A percentile compares a stretch with the other conserved stretches of the same genome.
These are phyloP conservation scores for Citrus sp. DNA, from an alignment of 345 rosid genomes.

Conservation along the genomic window DNA sequence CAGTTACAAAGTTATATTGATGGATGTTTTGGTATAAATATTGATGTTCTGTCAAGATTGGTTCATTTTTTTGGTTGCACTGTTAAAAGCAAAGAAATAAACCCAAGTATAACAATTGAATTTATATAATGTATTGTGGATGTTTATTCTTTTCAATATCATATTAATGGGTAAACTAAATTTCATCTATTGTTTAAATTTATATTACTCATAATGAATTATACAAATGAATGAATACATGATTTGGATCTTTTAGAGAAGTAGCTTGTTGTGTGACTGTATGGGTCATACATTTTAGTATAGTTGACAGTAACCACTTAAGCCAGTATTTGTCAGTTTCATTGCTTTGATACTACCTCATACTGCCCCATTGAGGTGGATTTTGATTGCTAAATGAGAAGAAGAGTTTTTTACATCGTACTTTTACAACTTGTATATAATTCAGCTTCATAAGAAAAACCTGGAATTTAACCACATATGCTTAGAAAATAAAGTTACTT, in stretches of 20 bases:
- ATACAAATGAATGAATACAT: background rate
- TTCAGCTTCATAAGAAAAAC: background rate
- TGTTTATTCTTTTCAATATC: background rate
- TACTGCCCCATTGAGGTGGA: background rate
- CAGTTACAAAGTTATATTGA: background rate
- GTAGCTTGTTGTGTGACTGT: background rate
- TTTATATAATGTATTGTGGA: background rate
- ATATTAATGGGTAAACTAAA: background rate
- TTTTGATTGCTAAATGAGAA: background rate
- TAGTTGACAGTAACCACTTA: background rate
- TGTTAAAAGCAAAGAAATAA: background rate
- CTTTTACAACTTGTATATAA: background rate
- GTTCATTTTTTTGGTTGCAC: too few species aligned
- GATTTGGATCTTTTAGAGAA: background rate
- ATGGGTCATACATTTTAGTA: background rate
- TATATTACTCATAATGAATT: background rate
- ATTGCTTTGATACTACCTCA: background rate
- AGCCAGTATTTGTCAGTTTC: background rate
- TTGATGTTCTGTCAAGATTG: background rate
- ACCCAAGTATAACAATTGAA: background rate
- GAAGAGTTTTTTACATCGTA: background rate
- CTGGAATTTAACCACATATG: background rate
- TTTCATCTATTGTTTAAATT: background rate
- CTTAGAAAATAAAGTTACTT: background rate
- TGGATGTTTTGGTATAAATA: background rate